Percentiles rank a stretch among this genome's conserved stretches.
phyloP scores from a whole-genome alignment of 352 stramenopile species.

The Aphanomyces invadans region DNA sequence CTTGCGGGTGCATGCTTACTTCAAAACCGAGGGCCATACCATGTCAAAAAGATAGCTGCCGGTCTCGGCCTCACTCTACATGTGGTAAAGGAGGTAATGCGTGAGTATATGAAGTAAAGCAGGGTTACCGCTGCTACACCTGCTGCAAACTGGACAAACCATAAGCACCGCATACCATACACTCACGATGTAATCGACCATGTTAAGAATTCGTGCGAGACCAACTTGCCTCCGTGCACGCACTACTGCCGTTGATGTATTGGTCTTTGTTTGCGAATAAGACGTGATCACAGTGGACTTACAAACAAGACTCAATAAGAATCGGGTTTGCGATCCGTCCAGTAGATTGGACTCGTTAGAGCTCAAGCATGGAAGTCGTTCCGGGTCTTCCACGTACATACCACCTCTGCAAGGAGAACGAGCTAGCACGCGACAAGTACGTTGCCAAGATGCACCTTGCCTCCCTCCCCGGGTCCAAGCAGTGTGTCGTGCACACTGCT shows the following conservation, averaged over 20 bases:
- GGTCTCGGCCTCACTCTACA: not conserved
- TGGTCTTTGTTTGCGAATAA: not conserved
- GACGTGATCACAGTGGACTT: not conserved
- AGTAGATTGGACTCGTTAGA: not conserved
- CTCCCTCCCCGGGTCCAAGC: not conserved
- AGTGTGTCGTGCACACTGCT: not conserved
- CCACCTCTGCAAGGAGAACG: not conserved
- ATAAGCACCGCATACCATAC: not conserved
- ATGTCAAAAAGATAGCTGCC: not conserved
- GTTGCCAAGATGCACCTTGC: not conserved
- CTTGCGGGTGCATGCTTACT: not conserved
- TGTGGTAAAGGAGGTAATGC: not conserved
- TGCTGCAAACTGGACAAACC: not conserved
- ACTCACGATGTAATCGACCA: not conserved
- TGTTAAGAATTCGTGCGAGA: not conserved
- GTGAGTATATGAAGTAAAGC: not conserved
- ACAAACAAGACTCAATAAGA: not conserved
- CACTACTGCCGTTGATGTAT: not conserved
- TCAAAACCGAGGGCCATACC: not conserved
- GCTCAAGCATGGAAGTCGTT: not conserved
- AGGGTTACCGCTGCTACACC: not conserved
- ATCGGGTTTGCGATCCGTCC: not conserved
- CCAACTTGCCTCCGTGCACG: not conserved
- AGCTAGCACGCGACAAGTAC: not conserved
- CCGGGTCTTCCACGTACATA: not conserved